Percentiles rank a stretch among this genome's conserved stretches.
phyloP scores from a whole-genome alignment of 768 basidiomycete species.

The Leccinum ochraceum region DNA sequence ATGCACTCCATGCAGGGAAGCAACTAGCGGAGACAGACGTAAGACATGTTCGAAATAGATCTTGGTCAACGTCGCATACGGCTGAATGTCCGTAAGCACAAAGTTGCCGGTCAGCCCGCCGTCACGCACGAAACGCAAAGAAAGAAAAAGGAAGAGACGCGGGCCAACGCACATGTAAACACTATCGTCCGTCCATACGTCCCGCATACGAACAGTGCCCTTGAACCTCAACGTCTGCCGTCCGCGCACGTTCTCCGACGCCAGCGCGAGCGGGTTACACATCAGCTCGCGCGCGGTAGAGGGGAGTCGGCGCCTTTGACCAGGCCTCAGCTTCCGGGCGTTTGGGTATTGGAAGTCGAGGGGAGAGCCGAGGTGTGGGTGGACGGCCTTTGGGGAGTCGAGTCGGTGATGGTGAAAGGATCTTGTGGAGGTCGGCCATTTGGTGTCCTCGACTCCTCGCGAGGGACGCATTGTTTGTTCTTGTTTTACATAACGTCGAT shows the following conservation, averaged over 20 bases:
- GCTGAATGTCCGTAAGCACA: conserved; percentile 63
- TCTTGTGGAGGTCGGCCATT: not conserved
- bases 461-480: not conserved
- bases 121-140: not conserved
- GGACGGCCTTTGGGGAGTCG: conserved; percentile 23
- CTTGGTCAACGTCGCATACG: conserved; percentile 56
- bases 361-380: conserved; percentile 4
- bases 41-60: conserved; percentile 74
- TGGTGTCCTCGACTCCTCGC: conserved; percentile 1
- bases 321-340: too few species aligned
- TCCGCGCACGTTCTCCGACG: conserved; percentile 80
- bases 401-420: not conserved
- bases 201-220: conserved; percentile 51
- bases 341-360: conserved; percentile 30
- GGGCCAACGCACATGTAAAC: conserved; percentile 29
- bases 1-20: conserved; percentile 22
- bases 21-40: conserved; percentile 46
- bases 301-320: conserved; percentile 39
- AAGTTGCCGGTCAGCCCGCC: not conserved
- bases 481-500: not conserved
- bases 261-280: conserved; percentile 68
- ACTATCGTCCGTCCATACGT: conserved; percentile 61
- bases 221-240: conserved; percentile 61
- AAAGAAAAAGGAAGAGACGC: not conserved
- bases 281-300: conserved; percentile 51